Evolutionary conservation across 2,329 filamentous ascomycete genomes (phyloP).

Genomic region (Daldinia sp.): DNA sequence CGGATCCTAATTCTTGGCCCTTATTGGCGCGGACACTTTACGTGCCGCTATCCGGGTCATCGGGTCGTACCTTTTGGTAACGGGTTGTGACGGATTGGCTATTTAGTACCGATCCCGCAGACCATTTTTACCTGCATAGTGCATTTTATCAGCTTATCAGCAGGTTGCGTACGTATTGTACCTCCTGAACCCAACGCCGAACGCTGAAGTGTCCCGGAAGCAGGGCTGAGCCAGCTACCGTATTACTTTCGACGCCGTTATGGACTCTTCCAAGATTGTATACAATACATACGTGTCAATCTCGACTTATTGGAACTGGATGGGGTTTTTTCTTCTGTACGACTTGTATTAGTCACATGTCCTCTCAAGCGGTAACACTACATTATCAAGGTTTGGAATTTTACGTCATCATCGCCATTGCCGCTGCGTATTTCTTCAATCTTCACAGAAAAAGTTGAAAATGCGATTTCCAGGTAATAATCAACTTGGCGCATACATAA

Average conservation of each 20-base stretch:
- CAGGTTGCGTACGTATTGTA: background rate
- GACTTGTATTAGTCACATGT: slow-evolving; percentile 10
- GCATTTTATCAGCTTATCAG: too few species aligned
- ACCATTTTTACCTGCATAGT: too few species aligned
- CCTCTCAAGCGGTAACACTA: slow-evolving; percentile 12
- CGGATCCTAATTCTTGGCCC: background rate
- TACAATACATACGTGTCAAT: too few species aligned
- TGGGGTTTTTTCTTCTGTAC: background rate
- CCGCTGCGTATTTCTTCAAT: background rate
- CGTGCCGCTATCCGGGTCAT: slow-evolving; percentile 15
- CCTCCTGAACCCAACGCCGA: too few species aligned
- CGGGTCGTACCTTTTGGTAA: background rate
- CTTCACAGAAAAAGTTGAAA: too few species aligned
- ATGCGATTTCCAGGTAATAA: background rate
- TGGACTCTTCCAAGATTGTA: too few species aligned
- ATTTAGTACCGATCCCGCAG: too few species aligned
- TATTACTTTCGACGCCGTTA: too few species aligned
- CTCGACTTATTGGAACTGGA: too few species aligned
- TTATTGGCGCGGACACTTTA: slow-evolving; percentile 8
- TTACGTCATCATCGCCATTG: too few species aligned
- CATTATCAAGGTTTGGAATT: background rate
- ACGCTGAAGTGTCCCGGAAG: background rate
- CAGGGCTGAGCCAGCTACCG: background rate
- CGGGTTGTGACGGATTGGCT: too few species aligned
- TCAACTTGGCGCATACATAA: background rate